These are phyloP conservation scores for Nigrospora osmanthi DNA, from an alignment of 2,329 filamentous ascomycete genomes.

Conservation along the genomic window DNA sequence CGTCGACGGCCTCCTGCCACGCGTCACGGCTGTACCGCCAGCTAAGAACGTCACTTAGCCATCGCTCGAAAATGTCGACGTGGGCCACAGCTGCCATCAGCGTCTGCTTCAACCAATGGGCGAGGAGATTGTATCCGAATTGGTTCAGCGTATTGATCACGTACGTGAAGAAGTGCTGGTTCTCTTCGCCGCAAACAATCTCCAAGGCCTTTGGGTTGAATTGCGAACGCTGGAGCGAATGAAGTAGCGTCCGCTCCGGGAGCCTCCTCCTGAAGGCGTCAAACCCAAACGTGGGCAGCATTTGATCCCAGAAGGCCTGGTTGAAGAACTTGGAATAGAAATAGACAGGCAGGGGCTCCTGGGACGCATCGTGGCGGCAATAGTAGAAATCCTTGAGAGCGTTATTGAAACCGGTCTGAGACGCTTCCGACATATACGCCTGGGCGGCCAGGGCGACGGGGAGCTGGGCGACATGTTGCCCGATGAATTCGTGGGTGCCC, in stretches of 20 bases:
- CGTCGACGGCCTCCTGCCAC: not conserved
- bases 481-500: too few species aligned
- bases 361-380: too few species aligned
- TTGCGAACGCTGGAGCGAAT: too few species aligned
- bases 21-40: constrained; percentile 3
- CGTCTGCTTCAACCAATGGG: not conserved
- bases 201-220: not conserved
- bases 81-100: constrained; percentile 1
- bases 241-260: not conserved
- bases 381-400: too few species aligned
- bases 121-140: constrained; percentile 6
- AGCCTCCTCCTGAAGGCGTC: constrained; percentile 8
- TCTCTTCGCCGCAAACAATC: not conserved
- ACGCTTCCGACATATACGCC: too few species aligned
- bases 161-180: constrained; percentile 4
- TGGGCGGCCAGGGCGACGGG: too few species aligned
- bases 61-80: constrained; percentile 3
- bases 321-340: constrained; percentile 14
- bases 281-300: constrained; percentile 9
- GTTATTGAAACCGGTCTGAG: too few species aligned
- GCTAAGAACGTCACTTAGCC: not conserved
- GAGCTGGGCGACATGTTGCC: too few species aligned
- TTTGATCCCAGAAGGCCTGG: constrained; percentile 14
- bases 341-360: constrained; percentile 8
- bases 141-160: not conserved